phyloP scores from a whole-genome alignment of 2,329 filamentous ascomycete genomes.

The Aspergillus sclerotialis region DNA sequence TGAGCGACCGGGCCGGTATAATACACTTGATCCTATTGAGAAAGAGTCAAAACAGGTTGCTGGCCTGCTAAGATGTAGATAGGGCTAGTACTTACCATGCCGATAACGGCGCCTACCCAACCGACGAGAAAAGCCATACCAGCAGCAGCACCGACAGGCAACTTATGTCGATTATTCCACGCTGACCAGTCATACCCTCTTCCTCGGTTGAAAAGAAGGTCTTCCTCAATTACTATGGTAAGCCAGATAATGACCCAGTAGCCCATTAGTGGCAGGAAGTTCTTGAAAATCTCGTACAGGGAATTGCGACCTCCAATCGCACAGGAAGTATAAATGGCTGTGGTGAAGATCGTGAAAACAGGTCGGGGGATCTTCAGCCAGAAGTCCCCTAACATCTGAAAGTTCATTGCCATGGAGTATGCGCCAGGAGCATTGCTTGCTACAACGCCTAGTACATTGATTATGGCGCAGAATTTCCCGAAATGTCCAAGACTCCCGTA shows the following conservation, averaged over 20 bases:
- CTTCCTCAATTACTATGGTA: slow-evolving; percentile 52
- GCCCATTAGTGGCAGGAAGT: slow-evolving; percentile 64
- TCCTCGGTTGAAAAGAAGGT: slow-evolving; percentile 52
- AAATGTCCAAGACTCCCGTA: slow-evolving; percentile 51
- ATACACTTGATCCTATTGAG: slow-evolving; percentile 50
- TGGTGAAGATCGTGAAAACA: slow-evolving; percentile 57
- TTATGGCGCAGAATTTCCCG: slow-evolving; percentile 59
- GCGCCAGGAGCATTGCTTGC: slow-evolving; percentile 60
- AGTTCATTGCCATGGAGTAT: slow-evolving; percentile 59
- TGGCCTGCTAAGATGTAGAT: background rate
- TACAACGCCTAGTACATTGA: slow-evolving; percentile 58
- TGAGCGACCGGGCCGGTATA: slow-evolving; percentile 58
- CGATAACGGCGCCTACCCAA: slow-evolving; percentile 59
- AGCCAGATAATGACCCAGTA: slow-evolving; percentile 64
- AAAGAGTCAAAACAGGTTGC: background rate
- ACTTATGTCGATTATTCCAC: slow-evolving; percentile 53
- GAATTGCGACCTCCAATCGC: slow-evolving; percentile 56
- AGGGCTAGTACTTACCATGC: slow-evolving; percentile 47
- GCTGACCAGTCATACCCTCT: slow-evolving; percentile 52
- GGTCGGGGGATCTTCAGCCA: slow-evolving; percentile 54
- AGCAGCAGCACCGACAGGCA: slow-evolving; percentile 58
- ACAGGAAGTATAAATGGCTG: slow-evolving; percentile 58
- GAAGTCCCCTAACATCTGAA: slow-evolving; percentile 57
- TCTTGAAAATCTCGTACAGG: slow-evolving; percentile 59
- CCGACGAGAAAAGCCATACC: slow-evolving; percentile 56